A percentile compares a stretch with the other conserved stretches of the same genome.
Evolutionary conservation across 805 yeast genomes (phyloP).

Genomic region (Cyberlindnera misumaiensis): DNA sequence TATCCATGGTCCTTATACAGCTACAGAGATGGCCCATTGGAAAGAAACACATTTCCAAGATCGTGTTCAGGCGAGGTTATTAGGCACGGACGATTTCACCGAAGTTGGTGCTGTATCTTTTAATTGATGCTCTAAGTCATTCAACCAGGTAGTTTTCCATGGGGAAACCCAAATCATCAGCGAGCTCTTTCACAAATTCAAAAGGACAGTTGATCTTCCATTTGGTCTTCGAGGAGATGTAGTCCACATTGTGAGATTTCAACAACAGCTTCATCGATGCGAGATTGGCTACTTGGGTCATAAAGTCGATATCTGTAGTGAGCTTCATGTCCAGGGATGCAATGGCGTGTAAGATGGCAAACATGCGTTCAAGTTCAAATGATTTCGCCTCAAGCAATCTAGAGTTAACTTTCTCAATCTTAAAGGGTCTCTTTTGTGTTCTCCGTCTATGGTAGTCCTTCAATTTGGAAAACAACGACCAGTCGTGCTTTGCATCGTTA

Average conservation of each 20-base stretch:
- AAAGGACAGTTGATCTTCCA: conserved; percentile 78
- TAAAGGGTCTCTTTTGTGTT: conserved; percentile 33
- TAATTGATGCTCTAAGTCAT: conserved; percentile 1
- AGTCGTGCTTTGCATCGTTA: conserved; percentile 62
- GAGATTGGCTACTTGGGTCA: conserved; percentile 28
- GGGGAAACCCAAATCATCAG: conserved; percentile 60
- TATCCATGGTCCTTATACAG: conserved; percentile 45
- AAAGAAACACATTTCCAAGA: conserved; percentile 38
- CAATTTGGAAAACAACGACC: conserved; percentile 60
- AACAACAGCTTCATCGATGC: conserved; percentile 27
- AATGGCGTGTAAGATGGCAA: conserved; percentile 74
- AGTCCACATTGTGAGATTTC: conserved; percentile 38
- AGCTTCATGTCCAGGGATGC: conserved; percentile 35
- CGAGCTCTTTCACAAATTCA: conserved; percentile 52
- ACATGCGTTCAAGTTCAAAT: conserved; percentile 71
- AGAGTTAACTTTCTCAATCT: conserved; percentile 42
- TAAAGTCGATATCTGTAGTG: conserved; percentile 28
- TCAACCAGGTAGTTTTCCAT: conserved; percentile 54
- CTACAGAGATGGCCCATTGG: conserved; percentile 46
- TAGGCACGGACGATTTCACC: conserved; percentile 13
- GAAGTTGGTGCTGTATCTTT: conserved; percentile 4
- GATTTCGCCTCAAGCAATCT: conserved; percentile 63
- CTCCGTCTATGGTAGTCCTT: conserved; percentile 35
- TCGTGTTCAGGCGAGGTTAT: conserved; percentile 33
- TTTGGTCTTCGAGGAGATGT: conserved; percentile 57